Evolutionary conservation across 768 basidiomycete genomes (phyloP), one percentile per base, ranked within the genome.

Genomic region (Mrakia gelida): DNA sequence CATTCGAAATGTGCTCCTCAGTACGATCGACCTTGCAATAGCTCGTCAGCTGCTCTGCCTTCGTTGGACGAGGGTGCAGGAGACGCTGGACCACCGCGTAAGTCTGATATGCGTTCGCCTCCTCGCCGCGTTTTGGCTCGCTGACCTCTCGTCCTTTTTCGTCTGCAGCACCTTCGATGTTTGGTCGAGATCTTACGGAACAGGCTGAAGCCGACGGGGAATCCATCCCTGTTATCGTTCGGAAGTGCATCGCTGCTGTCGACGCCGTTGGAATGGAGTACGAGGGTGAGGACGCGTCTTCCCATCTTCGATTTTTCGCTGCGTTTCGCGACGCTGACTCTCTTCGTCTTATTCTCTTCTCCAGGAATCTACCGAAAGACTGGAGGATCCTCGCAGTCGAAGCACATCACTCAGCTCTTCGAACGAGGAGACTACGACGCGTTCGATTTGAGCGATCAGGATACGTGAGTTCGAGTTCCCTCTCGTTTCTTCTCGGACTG

Each of bases 171-270:
- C 91, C 92, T 4, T 94, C 94, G 0, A 92, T 98, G 89, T 98
- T 99, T 82, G 96, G 96, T 32, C 90, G 93, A 72, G 91, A 93
- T 77, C 88, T 99, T 21, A 84, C 87, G 34, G 94, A 96, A 73
- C 97, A 99, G 83, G 91, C 92, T 21, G 78, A 77, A 1, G 81
- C 82, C 0, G 86, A 87, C 71, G 82, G 81, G 4, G 75, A 82
- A 7, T 88, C 85, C 52, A 88, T 97, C 1, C 97, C 97, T 21
- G 85, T 93, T 45, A 90, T 98, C 75, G 95, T 99, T 26, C 92
- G 93, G 82, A 98, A 98, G 84, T 98, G 97, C 82, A 95, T 99
- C 80, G 89, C 90, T 38, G 95, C 97, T 3, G 96, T 99, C 28
- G 97, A 98, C 81, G 85, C 87, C 8, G 87, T 90, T 79, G 95